Conservation (phyloP, 345 rosid genomes). For the Hibiscus mutabilis region DNA sequence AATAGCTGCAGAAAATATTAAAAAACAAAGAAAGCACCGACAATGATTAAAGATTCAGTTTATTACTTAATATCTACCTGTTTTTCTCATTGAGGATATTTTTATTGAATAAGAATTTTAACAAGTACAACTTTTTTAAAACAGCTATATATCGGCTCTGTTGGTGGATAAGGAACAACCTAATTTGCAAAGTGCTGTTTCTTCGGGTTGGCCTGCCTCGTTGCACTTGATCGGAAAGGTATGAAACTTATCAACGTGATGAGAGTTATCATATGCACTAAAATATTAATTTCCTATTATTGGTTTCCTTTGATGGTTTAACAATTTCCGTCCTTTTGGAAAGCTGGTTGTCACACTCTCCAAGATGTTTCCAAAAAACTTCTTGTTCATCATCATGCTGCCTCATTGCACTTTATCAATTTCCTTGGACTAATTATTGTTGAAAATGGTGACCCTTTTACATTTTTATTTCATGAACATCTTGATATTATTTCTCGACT, state of each 20-base stretch:
- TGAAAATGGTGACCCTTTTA: not conserved
- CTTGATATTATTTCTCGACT: not conserved
- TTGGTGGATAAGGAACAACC: conserved; percentile 47
- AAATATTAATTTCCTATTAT: not conserved
- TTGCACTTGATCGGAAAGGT: conserved; percentile 96
- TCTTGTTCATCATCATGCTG: not conserved
- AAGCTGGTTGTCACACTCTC: not conserved
- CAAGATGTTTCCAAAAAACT: not conserved
- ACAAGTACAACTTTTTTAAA: conserved; percentile 12
- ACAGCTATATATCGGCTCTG: conserved; percentile 85
- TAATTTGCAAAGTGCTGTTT: conserved; percentile 53
- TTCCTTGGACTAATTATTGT: not conserved
- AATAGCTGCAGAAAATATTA: not conserved
- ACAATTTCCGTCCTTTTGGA: not conserved
- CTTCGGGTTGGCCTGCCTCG: conserved; percentile 94
- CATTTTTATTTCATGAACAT: not conserved
- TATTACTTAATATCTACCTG: not conserved
- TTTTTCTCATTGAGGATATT: not conserved
- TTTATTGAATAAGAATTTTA: conserved; percentile 1
- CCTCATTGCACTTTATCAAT: no score
- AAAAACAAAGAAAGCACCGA: not conserved
- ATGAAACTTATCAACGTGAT: not conserved
- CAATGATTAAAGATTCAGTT: not conserved
- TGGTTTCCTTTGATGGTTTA: not conserved
- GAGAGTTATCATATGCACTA: not conserved